Evolutionary conservation across 1,284 basidiomycete species (phyloP), one percentile per base, ranked within the genome.

Genomic region (Sporisorium reilianum): DNA sequence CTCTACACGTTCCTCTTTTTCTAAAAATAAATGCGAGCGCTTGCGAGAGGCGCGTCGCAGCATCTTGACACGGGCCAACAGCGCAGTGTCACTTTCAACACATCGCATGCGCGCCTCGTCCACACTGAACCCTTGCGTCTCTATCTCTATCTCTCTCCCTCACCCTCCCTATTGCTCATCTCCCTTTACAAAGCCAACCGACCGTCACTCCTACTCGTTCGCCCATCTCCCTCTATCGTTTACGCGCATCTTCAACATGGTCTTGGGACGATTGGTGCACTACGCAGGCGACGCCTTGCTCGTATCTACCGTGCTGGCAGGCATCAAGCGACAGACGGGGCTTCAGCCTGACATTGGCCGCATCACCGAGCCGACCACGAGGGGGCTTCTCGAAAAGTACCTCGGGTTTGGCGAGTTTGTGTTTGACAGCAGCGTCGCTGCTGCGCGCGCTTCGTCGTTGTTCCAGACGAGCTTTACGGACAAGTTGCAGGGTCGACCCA

Each of bases 251-350:
- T n/a, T n/a, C 44, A 72, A 54, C 10, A 81, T 76, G 64, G 77
- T 82, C 62, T 58, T 84, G 9, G 95, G 94, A 79, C 89, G 90
- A 85, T 86, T 97, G 25, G 85, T 91, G 42, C 95, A 97, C 86
- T 94, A 93, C 81, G 89, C 91, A 44, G 86, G 92, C 57, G 96
- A 98, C 84, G 93, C 92, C 25, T 89, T 94, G 58, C 88, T 97
- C 46, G 76, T 98, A 56, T 95, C 94, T 18, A 93, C 95, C 11
- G 89, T 98, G 11, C 86, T 96, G 23, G 95, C 95, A 36, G 96
- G 96, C 36, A 91, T 99, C 77, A 92, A 92, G 86, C 90, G 93
- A 74, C 91, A 94, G 30, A 72, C 80, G 8, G 83, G 83, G 26
- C 64, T 77, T 14, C 57, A 71, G 16, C 75, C 69, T 9, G 75